Conservation (phyloP, 2,329 filamentous ascomycete species). For the Achaetomium macrosporum region DNA sequence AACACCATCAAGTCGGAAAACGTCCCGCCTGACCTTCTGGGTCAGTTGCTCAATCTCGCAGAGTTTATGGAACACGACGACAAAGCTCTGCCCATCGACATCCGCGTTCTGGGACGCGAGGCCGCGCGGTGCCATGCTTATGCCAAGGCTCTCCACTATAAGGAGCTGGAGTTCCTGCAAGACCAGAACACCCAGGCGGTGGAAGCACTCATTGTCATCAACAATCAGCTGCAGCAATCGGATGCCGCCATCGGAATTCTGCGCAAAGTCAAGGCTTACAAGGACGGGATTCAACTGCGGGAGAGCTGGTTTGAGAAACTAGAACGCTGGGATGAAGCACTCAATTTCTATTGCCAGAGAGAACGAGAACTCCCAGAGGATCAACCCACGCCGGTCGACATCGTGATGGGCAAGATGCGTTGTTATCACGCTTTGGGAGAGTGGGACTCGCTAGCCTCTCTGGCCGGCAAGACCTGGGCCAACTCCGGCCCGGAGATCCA, state of each 20-base stretch:
- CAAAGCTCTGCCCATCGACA: slow-evolving; percentile 95
- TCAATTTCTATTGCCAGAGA: slow-evolving; percentile 84
- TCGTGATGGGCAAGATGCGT: slow-evolving; percentile 99
- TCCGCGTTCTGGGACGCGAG: slow-evolving; percentile 87
- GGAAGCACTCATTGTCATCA: slow-evolving; percentile 97
- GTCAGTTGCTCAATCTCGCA: slow-evolving; percentile 88
- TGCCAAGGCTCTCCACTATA: slow-evolving; percentile 97
- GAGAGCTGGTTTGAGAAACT: slow-evolving; percentile 99
- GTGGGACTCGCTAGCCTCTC: slow-evolving; percentile 85
- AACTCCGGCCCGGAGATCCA: slow-evolving; percentile 83
- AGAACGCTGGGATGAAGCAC: slow-evolving; percentile 94
- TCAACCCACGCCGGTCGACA: slow-evolving; percentile 67
- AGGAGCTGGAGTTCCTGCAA: slow-evolving; percentile 95
- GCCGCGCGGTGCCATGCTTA: slow-evolving; percentile 96
- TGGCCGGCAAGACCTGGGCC: slow-evolving; percentile 91
- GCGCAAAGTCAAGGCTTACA: slow-evolving; percentile 90
- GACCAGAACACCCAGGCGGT: slow-evolving; percentile 95
- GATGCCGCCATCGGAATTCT: slow-evolving; percentile 98
- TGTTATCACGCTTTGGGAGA: slow-evolving; percentile 95
- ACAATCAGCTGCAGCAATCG: slow-evolving; percentile 97
- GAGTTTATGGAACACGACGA: slow-evolving; percentile 99
- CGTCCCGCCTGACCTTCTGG: slow-evolving; percentile 90
- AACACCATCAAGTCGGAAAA: slow-evolving; percentile 91
- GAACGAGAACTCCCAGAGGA: slow-evolving; percentile 62
- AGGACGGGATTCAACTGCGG: slow-evolving; percentile 85